Base-by-base conservation (phyloP, 441 rosid species). In the Melastoma candidum region DNA sequence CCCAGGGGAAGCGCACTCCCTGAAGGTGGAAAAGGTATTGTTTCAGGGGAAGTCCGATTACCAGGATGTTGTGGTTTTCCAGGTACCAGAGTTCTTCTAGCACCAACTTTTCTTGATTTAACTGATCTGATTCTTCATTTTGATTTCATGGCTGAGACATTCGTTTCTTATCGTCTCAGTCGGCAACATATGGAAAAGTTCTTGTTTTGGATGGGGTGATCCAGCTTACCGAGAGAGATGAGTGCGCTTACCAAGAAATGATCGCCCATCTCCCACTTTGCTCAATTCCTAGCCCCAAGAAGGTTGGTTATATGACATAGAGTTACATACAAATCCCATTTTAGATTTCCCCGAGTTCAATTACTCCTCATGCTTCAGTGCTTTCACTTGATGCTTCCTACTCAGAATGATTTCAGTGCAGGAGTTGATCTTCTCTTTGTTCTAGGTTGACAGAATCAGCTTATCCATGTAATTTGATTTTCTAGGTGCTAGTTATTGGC, bases 171-270 rank as follows among this genome's bases (percentile, higher is more conserved):
- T 46, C 65, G 41, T 53, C 68, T 47, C 79, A 90, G 97, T 90
- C 97, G n/a, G 75, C 95, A 29, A 81, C 97, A 11, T 90, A 90
- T 47, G 97, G 97, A 26, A 90, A 86, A 65, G 95, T 90, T 65
- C 82, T 90, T 54, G 85, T 90, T 61, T 71, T 90, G 77, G 97
- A 90, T 57, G 97, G 97, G 17, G 94, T 86, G 67, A 86, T 90
- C 69, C 97, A 90, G 66, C 88, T 90, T 45, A 90, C 99, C 0
- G 93, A 93, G 71, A 84, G 96, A 68, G 99, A 94, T 60, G 97
- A 94, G 71, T 94, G 97, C 65, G 95, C 97, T 9, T 90, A 90
- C 68, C 97, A 90, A 63, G 97, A 90, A 74, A 90, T 90, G 97
- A 90, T 90, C 53, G 72, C 94, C 63, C 97, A 90, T 63, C 95